Evolutionary conservation across 345 rosid species (phyloP).

Genomic region (Rhizophora mangle): DNA sequence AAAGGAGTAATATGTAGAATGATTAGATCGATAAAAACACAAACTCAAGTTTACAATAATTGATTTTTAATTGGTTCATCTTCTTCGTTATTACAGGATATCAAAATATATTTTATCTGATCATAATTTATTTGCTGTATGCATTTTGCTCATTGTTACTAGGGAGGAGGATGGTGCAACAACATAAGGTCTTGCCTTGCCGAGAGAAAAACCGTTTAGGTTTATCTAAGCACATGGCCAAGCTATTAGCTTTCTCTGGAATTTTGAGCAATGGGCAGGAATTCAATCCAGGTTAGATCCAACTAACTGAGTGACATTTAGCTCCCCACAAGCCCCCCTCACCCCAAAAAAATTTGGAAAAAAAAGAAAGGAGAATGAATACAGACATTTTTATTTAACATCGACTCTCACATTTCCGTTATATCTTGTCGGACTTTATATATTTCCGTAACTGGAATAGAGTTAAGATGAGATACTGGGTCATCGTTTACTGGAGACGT

Average conservation of each 20-base stretch:
- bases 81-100: neutral
- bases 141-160: neutral
- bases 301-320: neutral
- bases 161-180: conserved; percentile 99
- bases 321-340: too few species aligned
- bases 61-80: neutral
- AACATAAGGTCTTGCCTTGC: conserved; percentile 53
- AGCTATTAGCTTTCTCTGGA: conserved; percentile 71
- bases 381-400: neutral
- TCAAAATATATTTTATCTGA: neutral
- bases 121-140: neutral
- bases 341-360: too few species aligned
- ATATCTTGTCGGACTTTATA: conserved; percentile 20
- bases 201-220: conserved; percentile 71
- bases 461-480: conserved; percentile 87
- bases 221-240: conserved; percentile 69
- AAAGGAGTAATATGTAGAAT: neutral
- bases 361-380: too few species aligned
- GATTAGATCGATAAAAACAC: neutral
- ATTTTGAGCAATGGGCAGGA: conserved; percentile 51
- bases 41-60: neutral
- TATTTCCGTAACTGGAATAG: conserved; percentile 89
- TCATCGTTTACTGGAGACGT: conserved; percentile 94
- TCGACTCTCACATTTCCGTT: neutral
- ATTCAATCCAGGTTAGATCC: conserved; percentile 64